phyloP scores from a whole-genome alignment of 2,329 filamentous ascomycete species.

The Aureobasidium leucospermi region DNA sequence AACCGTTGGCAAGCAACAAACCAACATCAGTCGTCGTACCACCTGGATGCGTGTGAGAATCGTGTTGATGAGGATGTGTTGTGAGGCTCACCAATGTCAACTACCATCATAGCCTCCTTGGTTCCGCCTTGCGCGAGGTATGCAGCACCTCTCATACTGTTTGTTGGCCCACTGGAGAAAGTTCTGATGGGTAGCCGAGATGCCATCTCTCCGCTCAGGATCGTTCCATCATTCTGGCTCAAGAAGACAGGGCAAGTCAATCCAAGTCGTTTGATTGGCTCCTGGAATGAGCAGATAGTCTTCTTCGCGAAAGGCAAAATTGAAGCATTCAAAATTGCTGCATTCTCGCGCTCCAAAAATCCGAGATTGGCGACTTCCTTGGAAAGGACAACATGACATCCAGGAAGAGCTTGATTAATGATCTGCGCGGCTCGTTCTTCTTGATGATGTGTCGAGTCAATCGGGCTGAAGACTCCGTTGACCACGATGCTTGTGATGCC shows the following conservation, averaged over 20 bases:
- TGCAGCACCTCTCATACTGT: conserved; percentile 12
- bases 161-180: conserved; percentile 10
- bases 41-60: neutral
- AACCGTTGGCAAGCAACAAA: conserved; percentile 52
- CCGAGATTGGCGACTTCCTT: conserved; percentile 9
- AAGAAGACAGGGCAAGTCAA: conserved; percentile 7
- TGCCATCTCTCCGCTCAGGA: neutral
- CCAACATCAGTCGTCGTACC: conserved; percentile 37
- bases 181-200: conserved; percentile 6
- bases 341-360: conserved; percentile 8
- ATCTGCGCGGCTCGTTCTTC: conserved; percentile 11
- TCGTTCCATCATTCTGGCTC: conserved; percentile 7
- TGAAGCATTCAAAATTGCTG: conserved; percentile 4
- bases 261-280: conserved; percentile 3
- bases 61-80: neutral
- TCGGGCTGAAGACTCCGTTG: conserved; percentile 12
- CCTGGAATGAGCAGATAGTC: conserved; percentile 9
- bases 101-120: conserved; percentile 2
- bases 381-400: conserved; percentile 5
- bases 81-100: neutral
- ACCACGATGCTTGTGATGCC: conserved; percentile 13
- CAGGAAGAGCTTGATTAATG: neutral
- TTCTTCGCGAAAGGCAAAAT: conserved; percentile 9
- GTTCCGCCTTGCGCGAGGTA: neutral
- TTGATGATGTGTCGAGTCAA: conserved; percentile 8